phyloP scores from a whole-genome alignment of 108 stramenopile genomes.

The Nannochloropsis granulata region DNA sequence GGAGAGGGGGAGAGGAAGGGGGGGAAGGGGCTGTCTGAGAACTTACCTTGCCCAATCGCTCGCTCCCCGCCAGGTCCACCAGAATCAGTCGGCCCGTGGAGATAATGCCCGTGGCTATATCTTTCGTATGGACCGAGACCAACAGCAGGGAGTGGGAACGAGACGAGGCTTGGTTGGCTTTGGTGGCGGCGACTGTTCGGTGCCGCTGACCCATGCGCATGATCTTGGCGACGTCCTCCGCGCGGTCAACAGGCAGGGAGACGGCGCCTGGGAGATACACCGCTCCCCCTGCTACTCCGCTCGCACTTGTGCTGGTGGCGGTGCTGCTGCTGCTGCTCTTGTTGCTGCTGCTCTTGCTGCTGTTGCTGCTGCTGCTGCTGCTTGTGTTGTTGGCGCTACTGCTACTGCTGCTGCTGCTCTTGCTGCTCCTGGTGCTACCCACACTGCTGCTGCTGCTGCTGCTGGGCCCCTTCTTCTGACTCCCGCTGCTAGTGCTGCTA shows the following conservation, averaged over 20 bases:
- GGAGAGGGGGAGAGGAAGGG: neutral
- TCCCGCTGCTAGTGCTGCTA: neutral
- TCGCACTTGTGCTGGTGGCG: no score
- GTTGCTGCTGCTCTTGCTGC: neutral
- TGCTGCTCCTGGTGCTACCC: neutral
- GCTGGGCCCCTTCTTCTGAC: neutral
- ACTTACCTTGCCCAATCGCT: slow-evolving; percentile 49
- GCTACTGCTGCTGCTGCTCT: neutral
- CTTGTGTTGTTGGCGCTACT: neutral
- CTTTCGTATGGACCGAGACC: slow-evolving; percentile 31
- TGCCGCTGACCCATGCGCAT: slow-evolving; percentile 40
- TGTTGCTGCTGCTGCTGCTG: neutral
- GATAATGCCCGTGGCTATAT: slow-evolving; percentile 27
- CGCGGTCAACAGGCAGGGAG: neutral
- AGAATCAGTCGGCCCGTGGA: slow-evolving; percentile 50
- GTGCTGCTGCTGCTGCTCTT: neutral
- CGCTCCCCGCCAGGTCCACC: slow-evolving; percentile 63
- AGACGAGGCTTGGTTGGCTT: slow-evolving; percentile 50
- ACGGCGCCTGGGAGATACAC: neutral
- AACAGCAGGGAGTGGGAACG: slow-evolving; percentile 48
- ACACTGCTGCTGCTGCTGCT: neutral
- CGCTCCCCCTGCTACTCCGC: neutral
- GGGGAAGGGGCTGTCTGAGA: neutral
- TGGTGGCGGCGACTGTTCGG: slow-evolving; percentile 46
- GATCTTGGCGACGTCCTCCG: slow-evolving; percentile 29